These are phyloP conservation scores for Silene vulgaris DNA, from an alignment of 179 eudicot species.

Conservation along the genomic window DNA sequence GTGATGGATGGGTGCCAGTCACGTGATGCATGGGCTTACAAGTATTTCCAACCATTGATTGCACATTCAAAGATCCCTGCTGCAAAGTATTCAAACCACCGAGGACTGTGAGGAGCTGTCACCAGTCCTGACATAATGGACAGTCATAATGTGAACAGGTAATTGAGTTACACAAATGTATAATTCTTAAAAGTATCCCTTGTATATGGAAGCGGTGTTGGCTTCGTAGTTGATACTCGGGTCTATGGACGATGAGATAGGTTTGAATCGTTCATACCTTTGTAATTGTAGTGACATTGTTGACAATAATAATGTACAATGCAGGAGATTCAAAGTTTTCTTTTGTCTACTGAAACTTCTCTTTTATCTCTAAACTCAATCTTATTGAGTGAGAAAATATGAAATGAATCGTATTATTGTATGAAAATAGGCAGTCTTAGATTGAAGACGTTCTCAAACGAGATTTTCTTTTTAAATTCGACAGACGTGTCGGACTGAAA, in stretches of 20 bases:
- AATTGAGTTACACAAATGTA: background rate
- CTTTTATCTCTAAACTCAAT: too few relatives aligned
- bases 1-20: background rate
- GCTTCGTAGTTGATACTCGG: background rate
- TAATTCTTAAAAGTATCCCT: background rate
- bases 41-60: background rate
- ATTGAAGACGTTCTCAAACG: too few relatives aligned
- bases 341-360: too few relatives aligned
- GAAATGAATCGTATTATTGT: too few relatives aligned
- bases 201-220: background rate
- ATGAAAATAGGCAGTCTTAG: too few relatives aligned
- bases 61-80: background rate
- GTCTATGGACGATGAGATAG: background rate
- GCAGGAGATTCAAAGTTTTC: background rate
- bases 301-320: background rate
- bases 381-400: too few relatives aligned
- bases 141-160: background rate
- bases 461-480: too few relatives aligned
- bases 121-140: background rate
- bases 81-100: background rate
- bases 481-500: too few relatives aligned
- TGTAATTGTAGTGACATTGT: background rate
- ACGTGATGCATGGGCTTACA: background rate
- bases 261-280: background rate
- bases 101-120: background rate